Percentiles rank a stretch among this genome's conserved stretches.
These are phyloP conservation scores for Volvariella volvacea DNA, from an alignment of 1,284 basidiomycete genomes.

Conservation along the genomic window DNA sequence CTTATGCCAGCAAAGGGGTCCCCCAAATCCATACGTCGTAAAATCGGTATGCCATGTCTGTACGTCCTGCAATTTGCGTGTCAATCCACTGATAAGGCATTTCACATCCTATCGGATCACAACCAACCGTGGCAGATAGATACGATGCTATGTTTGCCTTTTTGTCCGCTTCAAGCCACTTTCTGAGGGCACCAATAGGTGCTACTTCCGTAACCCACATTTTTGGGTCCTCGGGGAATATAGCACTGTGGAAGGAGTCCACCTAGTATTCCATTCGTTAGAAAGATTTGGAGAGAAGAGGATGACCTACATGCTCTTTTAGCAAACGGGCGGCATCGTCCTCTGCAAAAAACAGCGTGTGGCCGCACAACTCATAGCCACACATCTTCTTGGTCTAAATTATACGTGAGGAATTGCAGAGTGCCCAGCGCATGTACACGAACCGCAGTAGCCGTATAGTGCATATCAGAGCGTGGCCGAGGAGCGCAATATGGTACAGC, in stretches of 20 bases:
- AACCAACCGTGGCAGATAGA: slow-evolving; percentile 14
- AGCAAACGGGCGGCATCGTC: slow-evolving; percentile 22
- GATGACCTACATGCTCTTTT: slow-evolving; percentile 20
- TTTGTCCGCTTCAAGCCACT: slow-evolving; percentile 21
- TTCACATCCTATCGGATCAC: neutral
- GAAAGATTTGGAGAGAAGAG: slow-evolving; percentile 5
- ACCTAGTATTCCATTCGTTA: slow-evolving; percentile 7
- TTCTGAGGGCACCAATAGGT: slow-evolving; percentile 23
- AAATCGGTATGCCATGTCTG: neutral
- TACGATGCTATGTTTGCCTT: slow-evolving; percentile 13
- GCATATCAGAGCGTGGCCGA: slow-evolving; percentile 18
- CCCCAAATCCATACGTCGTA: slow-evolving; percentile 19
- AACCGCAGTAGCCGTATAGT: slow-evolving; percentile 1
- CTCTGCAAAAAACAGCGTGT: slow-evolving; percentile 24
- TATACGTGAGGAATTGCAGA: too few relatives aligned
- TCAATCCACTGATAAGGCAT: too few relatives aligned
- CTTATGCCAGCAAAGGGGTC: slow-evolving; percentile 27
- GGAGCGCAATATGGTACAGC: slow-evolving; percentile 26
- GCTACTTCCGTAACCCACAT: slow-evolving; percentile 24
- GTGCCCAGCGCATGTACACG: too few relatives aligned
- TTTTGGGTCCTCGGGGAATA: slow-evolving; percentile 20
- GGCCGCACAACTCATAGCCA: neutral
- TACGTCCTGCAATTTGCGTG: neutral
- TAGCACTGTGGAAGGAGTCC: slow-evolving; percentile 18
- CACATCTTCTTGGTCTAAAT: neutral